Base-by-base conservation (phyloP, 2,329 filamentous ascomycete species). In the Fusarium pseudonygamai region DNA sequence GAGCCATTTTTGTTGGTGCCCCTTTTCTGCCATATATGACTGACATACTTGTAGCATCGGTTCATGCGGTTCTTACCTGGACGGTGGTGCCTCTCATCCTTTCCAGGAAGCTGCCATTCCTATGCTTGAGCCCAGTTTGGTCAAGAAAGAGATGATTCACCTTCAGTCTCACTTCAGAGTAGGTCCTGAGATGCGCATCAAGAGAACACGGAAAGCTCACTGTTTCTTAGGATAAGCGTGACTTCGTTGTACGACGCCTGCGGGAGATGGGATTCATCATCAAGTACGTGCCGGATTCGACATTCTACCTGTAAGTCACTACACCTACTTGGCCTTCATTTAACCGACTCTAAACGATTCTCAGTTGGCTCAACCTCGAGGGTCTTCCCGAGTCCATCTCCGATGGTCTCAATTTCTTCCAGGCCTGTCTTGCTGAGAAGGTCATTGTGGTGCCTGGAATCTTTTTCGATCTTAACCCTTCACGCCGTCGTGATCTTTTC, bases 361-460 rank as follows among this genome's bases (percentile, higher is more conserved):
- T 45, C 50, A 84, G 83, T 49, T 85, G 88, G 88, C 83, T 90
- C 69, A 89, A 87, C 84, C 91, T 89, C 76, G 91, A 87, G 82
- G 87, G 88, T 53, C 86, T 96, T 6, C 93, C 96, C 1, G 88
- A 88, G n/a, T 89, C 91, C 70, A 97, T 98, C 81, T 92, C 93
- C 67, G 96, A 98, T 81, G 96, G 96, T 14, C 86, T 98, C 79
- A 97, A 97, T 85, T 98, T 98, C 88, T 98, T 98, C 90, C 91
- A 96, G 81, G 95, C 95, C 36, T 96, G 96, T 80, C 86, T 98
- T 49, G 91, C 93, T 79, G 95, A 98, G 86, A 97, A 97, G 87
- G 94, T 97, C 75, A 98, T 98, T 79, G 95, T 98, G 24, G 96
- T 98, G 9, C 96, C 96, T 0, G 96, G 96, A 68, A 98, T 98